Base-by-base conservation (phyloP, 1,284 basidiomycete species). In the Ceraceosorus guamensis region DNA sequence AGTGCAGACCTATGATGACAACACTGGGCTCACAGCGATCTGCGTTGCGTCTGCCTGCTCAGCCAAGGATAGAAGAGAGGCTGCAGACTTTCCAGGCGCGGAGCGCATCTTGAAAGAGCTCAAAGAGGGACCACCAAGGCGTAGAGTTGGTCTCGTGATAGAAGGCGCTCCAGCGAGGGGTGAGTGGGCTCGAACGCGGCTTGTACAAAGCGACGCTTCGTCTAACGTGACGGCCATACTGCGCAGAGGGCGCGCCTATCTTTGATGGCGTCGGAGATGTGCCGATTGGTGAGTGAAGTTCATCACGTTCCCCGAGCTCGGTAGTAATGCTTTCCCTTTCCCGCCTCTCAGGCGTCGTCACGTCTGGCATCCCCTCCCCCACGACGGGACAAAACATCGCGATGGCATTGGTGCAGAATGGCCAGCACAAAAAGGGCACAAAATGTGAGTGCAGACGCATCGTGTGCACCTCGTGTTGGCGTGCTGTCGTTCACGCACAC, bases 351-450 rank as follows among this genome's bases (percentile, higher is more conserved):
- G 68, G 67, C 53, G 84, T 87, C 10, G 83, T 97, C 41, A 97
- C 93, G 0, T 96, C 91, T 0, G 93, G 93, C 51, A 96, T 97
- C 60, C 95, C 95, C 6, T 92, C 90, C 0, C 92, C 92, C 0
- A 88, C 90, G 1, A 79, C 92, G 1, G 85, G 84, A 3, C 85
- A 87, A 76, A 96, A 98, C 78, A 89, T 98, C 69, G 90, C 92
- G 6, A 98, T 98, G 93, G 93, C 86, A 0, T 93, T 96, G 71
- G 83, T 97, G 50, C 52, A 68, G 54, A 76, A 76, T 33, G 91
- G 90, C 0, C 83, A 82, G 77, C 90, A 96, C 80, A 96, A 92
- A 79, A 91, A 89, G 77, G 91, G 89, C 6, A 95, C 88, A 0
- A 83, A 86, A 72, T 41, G 39, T 16, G 39, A 11, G 11, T 11